Evolutionary conservation across 805 yeast species (phyloP).

Genomic region (Cyberlindnera sargentensis): DNA sequence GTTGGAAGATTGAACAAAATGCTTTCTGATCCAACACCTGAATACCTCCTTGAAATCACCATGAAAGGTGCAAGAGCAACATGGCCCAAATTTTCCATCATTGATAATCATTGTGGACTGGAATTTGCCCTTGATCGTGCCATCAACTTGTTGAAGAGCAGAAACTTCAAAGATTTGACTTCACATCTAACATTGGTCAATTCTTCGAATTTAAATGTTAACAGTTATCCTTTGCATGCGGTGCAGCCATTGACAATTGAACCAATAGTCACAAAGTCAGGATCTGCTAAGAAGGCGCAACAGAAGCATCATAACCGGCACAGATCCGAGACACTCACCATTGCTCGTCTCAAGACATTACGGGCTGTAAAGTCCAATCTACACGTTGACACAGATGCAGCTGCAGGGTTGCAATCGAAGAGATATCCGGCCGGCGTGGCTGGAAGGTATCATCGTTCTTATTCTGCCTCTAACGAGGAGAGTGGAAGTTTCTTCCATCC

Average conservation of each 20-base stretch:
- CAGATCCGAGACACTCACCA: conserved; percentile 19
- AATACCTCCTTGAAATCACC: conserved; percentile 60
- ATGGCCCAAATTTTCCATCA: conserved; percentile 86
- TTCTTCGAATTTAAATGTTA: conserved; percentile 12
- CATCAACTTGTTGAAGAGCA: conserved; percentile 58
- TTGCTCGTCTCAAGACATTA: conserved; percentile 12
- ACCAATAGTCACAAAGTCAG: neutral
- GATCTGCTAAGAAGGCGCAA: neutral
- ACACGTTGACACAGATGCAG: conserved; percentile 1
- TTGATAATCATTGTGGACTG: conserved; percentile 82
- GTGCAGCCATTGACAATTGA: neutral
- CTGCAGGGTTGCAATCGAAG: neutral
- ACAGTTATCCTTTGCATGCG: neutral
- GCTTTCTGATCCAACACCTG: conserved; percentile 76
- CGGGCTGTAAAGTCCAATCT: conserved; percentile 17
- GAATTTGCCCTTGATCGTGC: conserved; percentile 84
- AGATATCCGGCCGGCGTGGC: neutral
- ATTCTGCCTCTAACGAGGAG: conserved; percentile 17
- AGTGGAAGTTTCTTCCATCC: conserved; percentile 7
- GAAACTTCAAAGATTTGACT: conserved; percentile 38
- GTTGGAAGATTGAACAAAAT: conserved; percentile 51
- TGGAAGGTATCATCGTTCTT: conserved; percentile 14
- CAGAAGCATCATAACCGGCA: conserved; percentile 17
- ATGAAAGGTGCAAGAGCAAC: conserved; percentile 85
- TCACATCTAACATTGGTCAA: conserved; percentile 17